Evolutionary conservation across 2,329 filamentous ascomycete species (phyloP), one percentile per base, ranked within the genome.

Genomic region (Grosmannia penicillata): DNA sequence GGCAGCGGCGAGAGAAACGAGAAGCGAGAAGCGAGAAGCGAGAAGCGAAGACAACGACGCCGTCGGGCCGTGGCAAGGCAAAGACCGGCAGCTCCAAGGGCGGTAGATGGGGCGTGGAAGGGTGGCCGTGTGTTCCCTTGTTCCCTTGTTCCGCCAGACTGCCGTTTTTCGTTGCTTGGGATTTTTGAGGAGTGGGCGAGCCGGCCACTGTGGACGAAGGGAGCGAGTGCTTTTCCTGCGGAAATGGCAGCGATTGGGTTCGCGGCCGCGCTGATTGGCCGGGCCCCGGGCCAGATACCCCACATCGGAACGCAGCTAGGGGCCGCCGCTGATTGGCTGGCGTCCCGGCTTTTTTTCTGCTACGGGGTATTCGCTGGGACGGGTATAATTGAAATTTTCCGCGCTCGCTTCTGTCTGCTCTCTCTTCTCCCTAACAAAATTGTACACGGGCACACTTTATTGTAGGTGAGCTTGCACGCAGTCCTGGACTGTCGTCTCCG

Each of bases 391-490:
- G 19, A 4, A 33, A 15, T 32, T 43, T 40, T 50, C 51, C 49
- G 45, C 45, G 46, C 19, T 33, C 4, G 36, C 30, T 15, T 43
- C 47, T 49, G 50, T 49, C 38, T 51, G 44, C 44, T 47, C 51
- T 49, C 52, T 55, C 57, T 63, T 60, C 55, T 54, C 55, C 55
- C 52, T 29, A 29, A 31, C 52, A 57, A 58, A 61, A 75, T 75
- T 78, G 75, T 78, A 76, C 53, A 65, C 62, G 72, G 57, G 68
- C 72, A 74, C 68, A 70, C 53, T 73, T 75, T 79, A 78, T 79
- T 78, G 75, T 79, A 72, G 75, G 74, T 71, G 66, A 68, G 65
- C 72, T 76, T 70, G 71, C 56, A 62, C 62, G 45, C 55, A 47
- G 49, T 50, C 11, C 10, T 14, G 52, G 52, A 50, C 40, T 50